phyloP scores from a whole-genome alignment of 2,329 filamentous ascomycete genomes.

The Trichoderma atrobrunneum region DNA sequence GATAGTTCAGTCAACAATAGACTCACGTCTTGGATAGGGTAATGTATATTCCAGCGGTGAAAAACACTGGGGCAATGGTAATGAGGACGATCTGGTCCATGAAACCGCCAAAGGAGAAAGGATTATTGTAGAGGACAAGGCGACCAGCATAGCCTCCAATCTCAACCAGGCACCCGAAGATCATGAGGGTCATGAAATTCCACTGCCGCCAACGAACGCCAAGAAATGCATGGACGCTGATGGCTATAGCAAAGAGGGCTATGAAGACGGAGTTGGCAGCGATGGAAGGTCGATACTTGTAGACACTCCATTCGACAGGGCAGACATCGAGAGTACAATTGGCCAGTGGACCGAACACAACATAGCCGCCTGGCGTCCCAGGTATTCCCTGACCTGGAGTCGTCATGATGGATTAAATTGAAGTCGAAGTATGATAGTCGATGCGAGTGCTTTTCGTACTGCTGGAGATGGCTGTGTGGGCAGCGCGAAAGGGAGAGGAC shows the following conservation, averaged over 20 bases:
- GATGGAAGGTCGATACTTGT: slow-evolving; percentile 41
- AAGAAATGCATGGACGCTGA: slow-evolving; percentile 39
- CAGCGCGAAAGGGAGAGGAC: neutral
- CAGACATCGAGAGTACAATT: slow-evolving; percentile 49
- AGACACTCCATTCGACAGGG: slow-evolving; percentile 40
- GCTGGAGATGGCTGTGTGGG: neutral
- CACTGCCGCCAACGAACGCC: slow-evolving; percentile 41
- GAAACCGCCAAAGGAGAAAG: slow-evolving; percentile 56
- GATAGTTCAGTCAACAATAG: neutral
- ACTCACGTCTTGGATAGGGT: slow-evolving; percentile 47
- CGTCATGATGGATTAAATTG: neutral
- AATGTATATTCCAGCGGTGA: slow-evolving; percentile 51
- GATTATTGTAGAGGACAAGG: slow-evolving; percentile 53
- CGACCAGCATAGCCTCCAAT: slow-evolving; percentile 61
- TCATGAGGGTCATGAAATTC: slow-evolving; percentile 48
- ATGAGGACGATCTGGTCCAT: slow-evolving; percentile 64
- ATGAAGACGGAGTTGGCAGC: slow-evolving; percentile 47
- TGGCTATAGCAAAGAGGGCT: slow-evolving; percentile 40
- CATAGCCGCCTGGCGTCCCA: slow-evolving; percentile 6
- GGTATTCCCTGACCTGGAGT: neutral
- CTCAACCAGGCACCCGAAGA: slow-evolving; percentile 54
- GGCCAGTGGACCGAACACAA: slow-evolving; percentile 40
- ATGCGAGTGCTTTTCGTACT: neutral
- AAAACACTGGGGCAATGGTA: slow-evolving; percentile 38
- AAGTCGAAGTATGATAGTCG: neutral